Percentiles rank a stretch among this genome's conserved stretches.
phyloP scores from a whole-genome alignment of 2,329 filamentous ascomycete genomes.

The Hymenoscyphus fructigenus region DNA sequence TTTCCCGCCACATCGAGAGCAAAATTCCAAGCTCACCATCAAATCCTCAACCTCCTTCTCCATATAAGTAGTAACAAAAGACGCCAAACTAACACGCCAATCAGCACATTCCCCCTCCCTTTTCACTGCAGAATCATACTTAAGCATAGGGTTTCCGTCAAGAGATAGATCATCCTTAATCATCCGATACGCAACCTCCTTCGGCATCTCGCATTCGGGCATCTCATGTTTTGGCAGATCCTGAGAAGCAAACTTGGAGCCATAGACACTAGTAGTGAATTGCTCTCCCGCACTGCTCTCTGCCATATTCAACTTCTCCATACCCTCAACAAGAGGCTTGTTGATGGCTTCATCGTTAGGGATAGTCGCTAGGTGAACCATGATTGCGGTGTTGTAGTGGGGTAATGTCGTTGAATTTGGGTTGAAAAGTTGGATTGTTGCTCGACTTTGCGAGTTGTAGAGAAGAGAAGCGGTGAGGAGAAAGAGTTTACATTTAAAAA shows the following conservation, averaged over 20 bases:
- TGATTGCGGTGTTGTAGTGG: constrained; percentile 32
- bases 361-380: constrained; percentile 50
- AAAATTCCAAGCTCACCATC: constrained; percentile 53
- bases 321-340: constrained; percentile 38
- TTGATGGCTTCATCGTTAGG: constrained; percentile 29
- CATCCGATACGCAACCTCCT: constrained; percentile 90
- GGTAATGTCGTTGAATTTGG: neutral
- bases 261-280: constrained; percentile 63
- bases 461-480: neutral
- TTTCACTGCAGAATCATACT: constrained; percentile 49
- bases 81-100: constrained; percentile 64
- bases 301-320: constrained; percentile 47
- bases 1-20: neutral
- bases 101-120: neutral
- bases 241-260: constrained; percentile 75
- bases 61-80: constrained; percentile 97
- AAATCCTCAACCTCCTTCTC: constrained; percentile 95
- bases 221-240: constrained; percentile 84
- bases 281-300: constrained; percentile 18
- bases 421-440: constrained; percentile 3
- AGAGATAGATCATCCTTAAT: constrained; percentile 93
- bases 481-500: neutral
- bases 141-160: constrained; percentile 87
- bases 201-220: constrained; percentile 87
- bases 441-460: constrained; percentile 9